phyloP scores from a whole-genome alignment of 2,329 filamentous ascomycete genomes.

The Clonostachys rosea region DNA sequence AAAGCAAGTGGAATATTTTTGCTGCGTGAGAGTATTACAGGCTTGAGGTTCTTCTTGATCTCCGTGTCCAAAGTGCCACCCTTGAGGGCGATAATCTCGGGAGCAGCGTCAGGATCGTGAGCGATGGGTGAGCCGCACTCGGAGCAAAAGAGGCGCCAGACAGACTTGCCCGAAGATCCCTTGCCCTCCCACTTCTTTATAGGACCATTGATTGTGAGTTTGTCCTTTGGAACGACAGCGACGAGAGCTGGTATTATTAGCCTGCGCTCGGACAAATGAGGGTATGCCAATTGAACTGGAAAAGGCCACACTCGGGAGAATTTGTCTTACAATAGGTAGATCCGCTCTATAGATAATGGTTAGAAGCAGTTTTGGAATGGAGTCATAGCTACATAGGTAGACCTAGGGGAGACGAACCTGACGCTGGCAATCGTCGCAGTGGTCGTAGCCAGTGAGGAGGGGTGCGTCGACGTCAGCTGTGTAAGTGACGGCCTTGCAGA shows the following conservation, averaged over 20 bases:
- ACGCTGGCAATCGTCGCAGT: conserved; percentile 70
- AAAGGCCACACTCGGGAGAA: neutral
- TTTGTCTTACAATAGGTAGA: conserved; percentile 58
- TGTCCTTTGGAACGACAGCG: conserved; percentile 60
- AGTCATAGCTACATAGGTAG: conserved; percentile 18
- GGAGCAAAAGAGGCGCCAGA: conserved; percentile 65
- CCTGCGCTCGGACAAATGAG: neutral
- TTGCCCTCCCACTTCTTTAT: conserved; percentile 59
- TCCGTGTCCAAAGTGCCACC: conserved; percentile 58
- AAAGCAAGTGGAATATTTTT: too few species aligned
- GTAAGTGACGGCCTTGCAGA: conserved; percentile 70
- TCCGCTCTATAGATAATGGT: conserved; percentile 37
- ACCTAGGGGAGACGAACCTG: conserved; percentile 12
- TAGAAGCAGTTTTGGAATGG: too few species aligned
- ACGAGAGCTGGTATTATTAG: conserved; percentile 49
- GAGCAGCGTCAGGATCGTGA: conserved; percentile 67
- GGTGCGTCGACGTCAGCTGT: conserved; percentile 46
- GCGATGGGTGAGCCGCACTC: conserved; percentile 68
- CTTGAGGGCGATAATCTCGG: conserved; percentile 66
- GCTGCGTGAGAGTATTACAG: conserved; percentile 32
- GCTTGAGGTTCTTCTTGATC: conserved; percentile 65
- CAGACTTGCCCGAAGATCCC: conserved; percentile 56
- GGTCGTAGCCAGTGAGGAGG: conserved; percentile 59
- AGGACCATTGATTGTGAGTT: conserved; percentile 57
- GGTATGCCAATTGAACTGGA: too few species aligned